Conservation (phyloP, 2,329 filamentous ascomycete genomes). For the Beauveria sp. region DNA sequence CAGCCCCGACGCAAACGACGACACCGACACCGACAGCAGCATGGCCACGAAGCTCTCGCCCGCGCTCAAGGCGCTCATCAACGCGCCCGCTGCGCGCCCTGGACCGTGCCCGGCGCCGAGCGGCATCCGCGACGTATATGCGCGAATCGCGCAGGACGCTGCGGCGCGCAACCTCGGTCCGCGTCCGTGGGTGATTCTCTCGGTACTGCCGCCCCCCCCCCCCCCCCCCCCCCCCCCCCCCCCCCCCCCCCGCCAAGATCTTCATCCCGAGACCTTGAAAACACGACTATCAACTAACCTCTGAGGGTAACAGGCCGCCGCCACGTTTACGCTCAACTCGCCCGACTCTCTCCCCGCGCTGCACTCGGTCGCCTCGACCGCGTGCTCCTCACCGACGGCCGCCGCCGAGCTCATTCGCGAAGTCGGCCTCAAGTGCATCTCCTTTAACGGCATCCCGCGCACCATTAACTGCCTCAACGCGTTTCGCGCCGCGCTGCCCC, state of each 20-base stretch:
- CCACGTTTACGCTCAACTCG: conserved; percentile 81
- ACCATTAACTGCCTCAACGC: conserved; percentile 75
- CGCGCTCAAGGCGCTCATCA: conserved; percentile 65
- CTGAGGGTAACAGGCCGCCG: conserved; percentile 51
- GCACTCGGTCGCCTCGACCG: conserved; percentile 40
- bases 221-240: no score
- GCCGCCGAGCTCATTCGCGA: conserved; percentile 68
- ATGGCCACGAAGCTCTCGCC: conserved; percentile 56
- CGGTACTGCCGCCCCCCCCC: conserved; percentile 34
- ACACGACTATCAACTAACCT: no score
- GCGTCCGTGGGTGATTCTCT: conserved; percentile 59
- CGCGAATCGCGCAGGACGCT: conserved; percentile 56
- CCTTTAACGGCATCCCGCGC: conserved; percentile 75
- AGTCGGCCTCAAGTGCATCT: conserved; percentile 68
- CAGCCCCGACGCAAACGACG: background rate
- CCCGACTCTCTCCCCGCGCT: conserved; percentile 64
- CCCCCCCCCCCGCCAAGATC: no score
- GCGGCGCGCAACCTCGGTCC: conserved; percentile 51
- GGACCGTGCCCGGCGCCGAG: conserved; percentile 57
- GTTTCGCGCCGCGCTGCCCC: conserved; percentile 60
- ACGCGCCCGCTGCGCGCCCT: conserved; percentile 58
- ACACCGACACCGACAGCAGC: conserved; percentile 22
- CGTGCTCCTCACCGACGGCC: conserved; percentile 28
- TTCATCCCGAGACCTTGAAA: background rate
- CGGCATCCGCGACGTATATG: conserved; percentile 54